These are phyloP conservation scores for Leucosporidium creatinivorum DNA, from an alignment of 768 basidiomycete genomes.

Conservation along the genomic window DNA sequence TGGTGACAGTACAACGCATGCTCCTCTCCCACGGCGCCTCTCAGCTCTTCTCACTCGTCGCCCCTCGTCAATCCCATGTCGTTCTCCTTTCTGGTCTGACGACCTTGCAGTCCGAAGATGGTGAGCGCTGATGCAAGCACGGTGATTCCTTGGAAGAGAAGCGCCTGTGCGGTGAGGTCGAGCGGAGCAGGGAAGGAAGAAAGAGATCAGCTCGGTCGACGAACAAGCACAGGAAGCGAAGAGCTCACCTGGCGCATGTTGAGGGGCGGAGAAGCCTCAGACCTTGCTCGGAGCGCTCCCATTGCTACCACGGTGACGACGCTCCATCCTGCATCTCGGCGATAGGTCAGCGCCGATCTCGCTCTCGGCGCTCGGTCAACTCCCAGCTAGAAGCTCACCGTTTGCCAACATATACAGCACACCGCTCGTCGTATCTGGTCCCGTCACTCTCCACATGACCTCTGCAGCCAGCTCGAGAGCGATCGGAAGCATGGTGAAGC, in stretches of 20 bases:
- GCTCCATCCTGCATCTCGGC: background rate
- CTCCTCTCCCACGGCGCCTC: no score
- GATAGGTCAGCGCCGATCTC: background rate
- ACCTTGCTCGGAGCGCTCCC: background rate
- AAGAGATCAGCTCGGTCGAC: background rate
- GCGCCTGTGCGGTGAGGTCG: background rate
- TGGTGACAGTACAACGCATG: no score
- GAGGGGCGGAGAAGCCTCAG: background rate
- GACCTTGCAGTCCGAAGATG: background rate
- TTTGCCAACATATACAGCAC: background rate
- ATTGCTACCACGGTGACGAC: conserved; percentile 4
- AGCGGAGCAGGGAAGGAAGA: no score
- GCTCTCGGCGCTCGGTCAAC: no score
- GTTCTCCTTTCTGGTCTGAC: background rate
- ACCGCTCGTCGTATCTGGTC: background rate
- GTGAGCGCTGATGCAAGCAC: background rate
- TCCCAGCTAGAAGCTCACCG: no score
- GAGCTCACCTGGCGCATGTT: conserved; percentile 1
- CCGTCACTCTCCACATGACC: background rate
- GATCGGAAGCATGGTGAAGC: conserved; percentile 8
- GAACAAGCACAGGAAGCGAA: background rate
- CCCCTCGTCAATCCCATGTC: background rate
- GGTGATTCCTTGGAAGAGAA: background rate
- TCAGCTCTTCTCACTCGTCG: no score
- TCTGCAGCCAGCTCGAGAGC: conserved; percentile 5